Evolutionary conservation across 1,284 basidiomycete species (phyloP).

Genomic region (Lignosus rhinocerotis): DNA sequence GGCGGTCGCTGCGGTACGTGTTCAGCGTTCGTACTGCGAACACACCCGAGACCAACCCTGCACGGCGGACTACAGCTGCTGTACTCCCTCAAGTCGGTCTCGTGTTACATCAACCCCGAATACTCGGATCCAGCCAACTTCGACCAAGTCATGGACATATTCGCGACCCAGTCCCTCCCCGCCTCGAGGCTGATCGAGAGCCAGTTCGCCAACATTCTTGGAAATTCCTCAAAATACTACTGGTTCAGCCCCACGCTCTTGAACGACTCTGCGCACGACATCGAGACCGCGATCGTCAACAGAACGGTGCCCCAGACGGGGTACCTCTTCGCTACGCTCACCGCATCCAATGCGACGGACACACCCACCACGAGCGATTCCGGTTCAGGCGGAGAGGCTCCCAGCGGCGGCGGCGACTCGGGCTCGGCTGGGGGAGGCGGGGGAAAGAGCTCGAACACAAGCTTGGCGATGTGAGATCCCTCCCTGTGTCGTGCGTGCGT

Average conservation of each 20-base stretch:
- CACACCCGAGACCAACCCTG: not conserved
- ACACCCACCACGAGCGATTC: constrained; percentile 10
- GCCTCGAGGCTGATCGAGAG: constrained; percentile 59
- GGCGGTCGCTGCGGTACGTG: constrained; percentile 71
- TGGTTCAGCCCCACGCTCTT: constrained; percentile 61
- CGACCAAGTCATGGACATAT: constrained; percentile 80
- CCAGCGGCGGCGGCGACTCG: constrained; percentile 18
- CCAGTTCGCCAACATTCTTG: constrained; percentile 49
- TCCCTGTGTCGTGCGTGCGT: not conserved
- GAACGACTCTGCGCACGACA: constrained; percentile 49
- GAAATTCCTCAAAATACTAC: constrained; percentile 52
- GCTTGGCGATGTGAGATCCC: constrained; percentile 67
- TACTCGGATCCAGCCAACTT: constrained; percentile 68
- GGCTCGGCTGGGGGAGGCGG: constrained; percentile 15
- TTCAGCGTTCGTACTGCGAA: not conserved
- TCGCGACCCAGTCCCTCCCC: constrained; percentile 56
- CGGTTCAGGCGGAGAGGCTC: constrained; percentile 1
- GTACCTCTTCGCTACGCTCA: constrained; percentile 69
- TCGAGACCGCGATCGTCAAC: constrained; percentile 50
- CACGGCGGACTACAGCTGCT: constrained; percentile 52
- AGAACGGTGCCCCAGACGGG: constrained; percentile 47
- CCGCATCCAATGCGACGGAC: constrained; percentile 64
- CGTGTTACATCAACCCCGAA: constrained; percentile 74
- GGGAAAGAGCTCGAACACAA: constrained; percentile 45
- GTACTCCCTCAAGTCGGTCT: constrained; percentile 70